Percentiles rank a stretch among this genome's conserved stretches.
Conservation (phyloP, 164 flowering plant species). For the Vitis labrusca region DNA sequence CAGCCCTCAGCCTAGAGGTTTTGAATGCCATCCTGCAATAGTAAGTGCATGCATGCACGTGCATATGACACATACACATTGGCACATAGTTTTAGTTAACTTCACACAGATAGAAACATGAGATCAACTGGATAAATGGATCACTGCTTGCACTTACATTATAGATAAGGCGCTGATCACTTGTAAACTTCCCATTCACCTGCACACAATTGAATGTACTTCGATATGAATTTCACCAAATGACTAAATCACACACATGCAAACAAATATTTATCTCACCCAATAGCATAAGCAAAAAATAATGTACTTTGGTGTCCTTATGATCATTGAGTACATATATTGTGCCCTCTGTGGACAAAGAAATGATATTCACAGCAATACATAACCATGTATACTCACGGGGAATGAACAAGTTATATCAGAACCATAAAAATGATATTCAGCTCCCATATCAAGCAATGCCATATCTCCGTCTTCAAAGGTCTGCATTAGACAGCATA, state of each 20-base stretch:
- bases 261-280: no score
- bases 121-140: background rate
- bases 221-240: no score
- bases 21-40: background rate
- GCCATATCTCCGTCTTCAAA: constrained; percentile 90
- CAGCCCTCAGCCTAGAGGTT: no score
- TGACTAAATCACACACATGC: no score
- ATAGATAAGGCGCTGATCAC: constrained; percentile 72
- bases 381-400: constrained; percentile 43
- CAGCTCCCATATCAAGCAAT: constrained; percentile 97
- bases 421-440: constrained; percentile 90
- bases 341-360: background rate
- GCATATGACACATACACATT: background rate
- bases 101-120: background rate
- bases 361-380: background rate
- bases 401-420: constrained; percentile 96
- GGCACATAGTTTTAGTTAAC: background rate
- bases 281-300: background rate
- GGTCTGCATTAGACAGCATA: constrained; percentile 40
- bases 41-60: background rate
- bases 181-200: constrained; percentile 91
- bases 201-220: constrained; percentile 28
- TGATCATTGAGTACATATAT: no score
- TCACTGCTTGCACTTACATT: constrained; percentile 50
- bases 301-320: no score